Evolutionary conservation across 768 basidiomycete genomes (phyloP).

Genomic region (Goffeauzyma gilvescens): DNA sequence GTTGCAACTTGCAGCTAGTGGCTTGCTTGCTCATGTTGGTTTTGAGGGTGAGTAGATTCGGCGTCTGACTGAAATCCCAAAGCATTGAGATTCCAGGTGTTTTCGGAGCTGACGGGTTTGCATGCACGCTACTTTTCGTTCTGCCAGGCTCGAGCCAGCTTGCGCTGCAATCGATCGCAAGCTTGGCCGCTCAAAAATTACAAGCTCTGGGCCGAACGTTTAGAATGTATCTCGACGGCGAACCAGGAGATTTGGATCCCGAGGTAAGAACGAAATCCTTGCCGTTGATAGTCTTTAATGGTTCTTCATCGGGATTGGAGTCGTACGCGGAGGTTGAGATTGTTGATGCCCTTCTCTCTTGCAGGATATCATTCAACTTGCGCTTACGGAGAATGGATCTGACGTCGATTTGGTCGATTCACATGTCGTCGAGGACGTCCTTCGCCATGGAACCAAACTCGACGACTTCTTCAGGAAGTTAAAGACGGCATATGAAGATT

Average conservation of each 20-base stretch:
- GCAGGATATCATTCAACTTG: slow-evolving; percentile 86
- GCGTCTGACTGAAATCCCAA: no score
- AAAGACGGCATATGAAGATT: slow-evolving; percentile 59
- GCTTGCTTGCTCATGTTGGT: slow-evolving; percentile 62
- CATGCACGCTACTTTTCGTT: not conserved
- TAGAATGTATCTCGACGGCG: slow-evolving; percentile 60
- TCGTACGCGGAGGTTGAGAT: no score
- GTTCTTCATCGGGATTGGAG: no score
- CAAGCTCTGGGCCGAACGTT: slow-evolving; percentile 73
- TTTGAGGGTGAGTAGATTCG: slow-evolving; percentile 76
- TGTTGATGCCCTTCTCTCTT: not conserved
- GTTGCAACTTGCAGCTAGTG: slow-evolving; percentile 20
- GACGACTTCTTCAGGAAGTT: slow-evolving; percentile 71
- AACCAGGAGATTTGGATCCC: slow-evolving; percentile 55
- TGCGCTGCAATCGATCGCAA: slow-evolving; percentile 56
- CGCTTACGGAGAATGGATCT: slow-evolving; percentile 74
- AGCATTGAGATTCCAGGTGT: no score
- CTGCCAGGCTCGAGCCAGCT: slow-evolving; percentile 49
- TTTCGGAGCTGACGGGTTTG: not conserved
- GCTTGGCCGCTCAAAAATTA: slow-evolving; percentile 62
- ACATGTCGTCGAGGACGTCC: slow-evolving; percentile 73
- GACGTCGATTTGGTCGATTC: no score
- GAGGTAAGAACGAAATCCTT: slow-evolving; percentile 42
- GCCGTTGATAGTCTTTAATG: not conserved
- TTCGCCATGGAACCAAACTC: slow-evolving; percentile 59